Evolutionary conservation across 2,329 filamentous ascomycete species (phyloP), one percentile per base, ranked within the genome.

Genomic region (Corniculantispora saksenae): DNA sequence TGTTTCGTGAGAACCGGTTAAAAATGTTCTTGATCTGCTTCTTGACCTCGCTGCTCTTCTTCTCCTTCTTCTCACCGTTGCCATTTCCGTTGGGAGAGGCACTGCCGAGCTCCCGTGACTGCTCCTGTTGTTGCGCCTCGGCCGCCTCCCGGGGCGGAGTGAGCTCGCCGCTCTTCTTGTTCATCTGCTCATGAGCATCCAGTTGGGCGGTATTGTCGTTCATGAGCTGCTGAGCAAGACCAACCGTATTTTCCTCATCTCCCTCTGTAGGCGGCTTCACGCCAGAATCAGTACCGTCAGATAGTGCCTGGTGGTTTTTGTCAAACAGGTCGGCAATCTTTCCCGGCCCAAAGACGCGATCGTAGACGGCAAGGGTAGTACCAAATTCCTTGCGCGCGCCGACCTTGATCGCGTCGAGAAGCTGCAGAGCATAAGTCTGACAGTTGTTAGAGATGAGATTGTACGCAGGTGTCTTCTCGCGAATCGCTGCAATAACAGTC

Each of bases 361-460:
- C 79, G 66, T 86, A 86, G 3, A 87, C 81, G 25, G 81, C 81
- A 45, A 83, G 78, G 1, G 79, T 84, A 3, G 84, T 86, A 45
- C 79, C 84, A 50, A 87, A 86, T 56, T 86, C 78, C 51, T 78
- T 80, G 65, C 81, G 79, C 15, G 78, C 75, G 8, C 82, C 81
- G 15, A 83, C 77, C 66, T 85, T 82, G 65, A 87, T 84, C 35
- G 82, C 81, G 65, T 86, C 83, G 9, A 87, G 79, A 17, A 86
- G 74, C 53, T 79, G 75, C 17, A 85, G 70, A 0, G 83, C 84
- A 66, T 83, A 87, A 21, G 83, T 86, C 68, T 87, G 85, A 71
- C 85, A 87, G 73, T 87, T 87, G 72, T 87, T 87, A 67, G 78
- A 83, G 71, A 87, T 86, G 63, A 87, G 78, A 62, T 86, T 86